Evolutionary conservation across 768 basidiomycete species (phyloP).

Genomic region (Pleurotus cornucopiae): DNA sequence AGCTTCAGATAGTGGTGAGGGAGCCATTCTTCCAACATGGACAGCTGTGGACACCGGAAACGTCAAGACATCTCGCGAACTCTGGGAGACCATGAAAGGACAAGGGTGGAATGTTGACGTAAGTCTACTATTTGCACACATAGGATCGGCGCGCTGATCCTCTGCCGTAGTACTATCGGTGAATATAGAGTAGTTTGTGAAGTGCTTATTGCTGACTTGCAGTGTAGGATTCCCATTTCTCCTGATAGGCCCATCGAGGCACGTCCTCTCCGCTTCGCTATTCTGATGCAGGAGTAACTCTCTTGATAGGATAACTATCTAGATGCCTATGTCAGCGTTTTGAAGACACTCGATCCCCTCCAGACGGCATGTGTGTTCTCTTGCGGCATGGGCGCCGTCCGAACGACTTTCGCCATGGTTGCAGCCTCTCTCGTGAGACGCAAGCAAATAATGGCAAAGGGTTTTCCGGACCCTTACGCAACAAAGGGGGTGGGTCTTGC

Average conservation of each 20-base stretch:
- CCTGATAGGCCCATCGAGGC: constrained; percentile 90
- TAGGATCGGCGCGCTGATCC: constrained; percentile 4
- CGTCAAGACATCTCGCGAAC: constrained; percentile 83
- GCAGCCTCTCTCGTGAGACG: constrained; percentile 84
- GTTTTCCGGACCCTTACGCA: constrained; percentile 77
- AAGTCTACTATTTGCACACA: constrained; percentile 18
- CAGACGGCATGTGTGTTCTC: constrained; percentile 86
- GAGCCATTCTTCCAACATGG: constrained; percentile 90
- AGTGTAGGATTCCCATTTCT: constrained; percentile 86
- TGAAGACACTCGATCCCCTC: constrained; percentile 75
- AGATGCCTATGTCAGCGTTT: constrained; percentile 84
- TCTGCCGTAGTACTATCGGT: constrained; percentile 68
- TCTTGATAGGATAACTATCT: constrained; percentile 80
- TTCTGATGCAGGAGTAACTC: background rate
- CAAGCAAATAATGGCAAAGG: constrained; percentile 62
- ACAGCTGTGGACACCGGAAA: constrained; percentile 79
- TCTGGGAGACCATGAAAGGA: constrained; percentile 74
- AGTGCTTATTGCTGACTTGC: background rate
- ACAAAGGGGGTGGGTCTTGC: constrained; percentile 22
- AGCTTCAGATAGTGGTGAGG: constrained; percentile 63
- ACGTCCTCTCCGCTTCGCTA: constrained; percentile 9
- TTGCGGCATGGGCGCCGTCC: constrained; percentile 95
- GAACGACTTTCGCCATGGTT: constrained; percentile 97
- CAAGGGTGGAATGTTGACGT: constrained; percentile 95
- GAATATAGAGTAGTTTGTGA: constrained; percentile 7